A percentile compares a stretch with the other conserved stretches of the same genome.
Evolutionary conservation across 768 basidiomycete species (phyloP).

Genomic region (Suillus variegatus): DNA sequence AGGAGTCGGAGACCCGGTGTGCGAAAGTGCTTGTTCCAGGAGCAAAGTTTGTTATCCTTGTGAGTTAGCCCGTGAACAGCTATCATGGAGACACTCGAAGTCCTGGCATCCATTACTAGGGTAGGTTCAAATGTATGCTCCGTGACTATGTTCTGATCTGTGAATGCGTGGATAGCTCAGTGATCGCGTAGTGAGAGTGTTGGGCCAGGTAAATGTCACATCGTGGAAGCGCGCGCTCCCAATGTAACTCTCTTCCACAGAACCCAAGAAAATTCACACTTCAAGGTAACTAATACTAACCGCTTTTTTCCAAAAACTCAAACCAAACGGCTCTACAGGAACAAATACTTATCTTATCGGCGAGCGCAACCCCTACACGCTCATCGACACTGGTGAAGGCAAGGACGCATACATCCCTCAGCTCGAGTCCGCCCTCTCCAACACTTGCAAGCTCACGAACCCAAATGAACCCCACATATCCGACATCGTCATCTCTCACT

Average conservation of each 20-base stretch:
- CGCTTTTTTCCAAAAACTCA: neutral
- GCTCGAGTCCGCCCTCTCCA: slow-evolving; percentile 61
- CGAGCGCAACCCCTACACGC: slow-evolving; percentile 64
- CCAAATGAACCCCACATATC: slow-evolving; percentile 60
- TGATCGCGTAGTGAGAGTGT: slow-evolving; percentile 62
- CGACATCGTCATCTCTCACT: slow-evolving; percentile 91
- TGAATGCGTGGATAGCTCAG: slow-evolving; percentile 51
- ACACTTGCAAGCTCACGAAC: slow-evolving; percentile 34
- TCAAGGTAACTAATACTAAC: slow-evolving; percentile 58
- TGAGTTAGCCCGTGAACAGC: neutral
- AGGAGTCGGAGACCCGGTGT: neutral
- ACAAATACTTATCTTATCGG: slow-evolving; percentile 92
- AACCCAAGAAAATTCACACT: slow-evolving; percentile 90
- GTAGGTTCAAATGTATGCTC: slow-evolving; percentile 34
- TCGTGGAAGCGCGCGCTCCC: neutral
- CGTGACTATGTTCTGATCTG: slow-evolving; percentile 8
- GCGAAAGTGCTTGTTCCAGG: neutral
- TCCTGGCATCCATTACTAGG: slow-evolving; percentile 52
- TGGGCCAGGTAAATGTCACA: slow-evolving; percentile 65
- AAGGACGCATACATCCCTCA: slow-evolving; percentile 63
- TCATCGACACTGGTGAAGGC: slow-evolving; percentile 86
- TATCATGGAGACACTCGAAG: slow-evolving; percentile 54
- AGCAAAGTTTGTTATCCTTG: neutral
- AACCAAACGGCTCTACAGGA: slow-evolving; percentile 42
- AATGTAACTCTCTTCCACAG: slow-evolving; percentile 36